Percentiles rank a stretch among this genome's conserved stretches.
Evolutionary conservation across 257 asterid species (phyloP).

Genomic region (Solanum infundibuliforme): DNA sequence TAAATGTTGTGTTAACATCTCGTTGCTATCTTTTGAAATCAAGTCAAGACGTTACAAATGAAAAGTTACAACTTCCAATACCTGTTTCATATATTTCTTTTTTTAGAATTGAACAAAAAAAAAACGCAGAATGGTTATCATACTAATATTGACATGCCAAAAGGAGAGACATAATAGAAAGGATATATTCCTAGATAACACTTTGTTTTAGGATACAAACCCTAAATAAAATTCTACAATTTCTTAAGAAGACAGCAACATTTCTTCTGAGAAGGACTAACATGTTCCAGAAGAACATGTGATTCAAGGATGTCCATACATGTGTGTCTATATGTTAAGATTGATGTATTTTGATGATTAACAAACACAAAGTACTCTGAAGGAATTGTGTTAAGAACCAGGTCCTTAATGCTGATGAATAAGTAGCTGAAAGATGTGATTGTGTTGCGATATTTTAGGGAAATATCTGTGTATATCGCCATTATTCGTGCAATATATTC

Average conservation of each 20-base stretch:
- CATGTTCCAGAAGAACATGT: neutral
- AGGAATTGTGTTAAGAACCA: neutral
- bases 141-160: neutral
- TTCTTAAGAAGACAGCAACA: neutral
- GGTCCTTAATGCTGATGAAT: neutral
- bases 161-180: neutral
- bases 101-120: neutral
- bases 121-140: neutral
- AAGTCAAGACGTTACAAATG: neutral
- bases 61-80: neutral
- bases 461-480: neutral
- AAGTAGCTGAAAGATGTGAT: neutral
- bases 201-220: neutral
- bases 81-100: neutral
- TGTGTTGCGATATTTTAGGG: neutral
- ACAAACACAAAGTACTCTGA: neutral
- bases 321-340: neutral
- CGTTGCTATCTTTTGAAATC: neutral
- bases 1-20: neutral
- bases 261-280: neutral
- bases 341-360: neutral
- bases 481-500: neutral
- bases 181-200: neutral
- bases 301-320: neutral
- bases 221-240: neutral